phyloP scores from a whole-genome alignment of 2,329 filamentous ascomycete genomes.

The Tolypocladium capitatum region DNA sequence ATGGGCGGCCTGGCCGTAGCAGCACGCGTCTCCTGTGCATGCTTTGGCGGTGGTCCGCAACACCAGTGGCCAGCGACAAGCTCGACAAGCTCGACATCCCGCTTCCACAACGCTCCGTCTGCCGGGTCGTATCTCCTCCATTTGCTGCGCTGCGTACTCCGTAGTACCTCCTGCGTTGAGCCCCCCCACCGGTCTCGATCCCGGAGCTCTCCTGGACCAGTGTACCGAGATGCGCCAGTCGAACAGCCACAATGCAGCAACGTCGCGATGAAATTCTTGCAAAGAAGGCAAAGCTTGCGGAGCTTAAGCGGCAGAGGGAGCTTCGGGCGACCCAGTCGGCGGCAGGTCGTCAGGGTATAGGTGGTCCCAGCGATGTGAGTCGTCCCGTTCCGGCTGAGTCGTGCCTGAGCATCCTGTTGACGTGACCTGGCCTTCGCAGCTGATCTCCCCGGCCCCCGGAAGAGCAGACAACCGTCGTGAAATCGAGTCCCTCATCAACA shows the following conservation, averaged over 20 bases:
- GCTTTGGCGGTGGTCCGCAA: too few species aligned
- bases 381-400: neutral
- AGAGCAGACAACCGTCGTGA: conserved; percentile 58
- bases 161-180: neutral
- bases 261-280: conserved; percentile 91
- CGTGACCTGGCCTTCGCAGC: conserved; percentile 10
- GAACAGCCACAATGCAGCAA: conserved; percentile 49
- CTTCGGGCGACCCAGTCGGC: conserved; percentile 65
- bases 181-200: neutral
- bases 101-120: neutral
- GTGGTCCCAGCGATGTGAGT: conserved; percentile 58
- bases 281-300: conserved; percentile 92
- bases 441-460: conserved; percentile 57
- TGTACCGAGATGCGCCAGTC: conserved; percentile 35
- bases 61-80: neutral
- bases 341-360: conserved; percentile 54
- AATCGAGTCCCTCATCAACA: conserved; percentile 76
- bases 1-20: neutral
- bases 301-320: conserved; percentile 87
- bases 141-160: neutral
- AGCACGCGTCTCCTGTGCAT: too few species aligned
- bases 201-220: conserved; percentile 5
- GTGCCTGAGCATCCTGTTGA: neutral
- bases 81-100: neutral
- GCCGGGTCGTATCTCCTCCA: neutral